Conservation (phyloP, 176 grass and related monocot species). For the Oryza officinalis region DNA sequence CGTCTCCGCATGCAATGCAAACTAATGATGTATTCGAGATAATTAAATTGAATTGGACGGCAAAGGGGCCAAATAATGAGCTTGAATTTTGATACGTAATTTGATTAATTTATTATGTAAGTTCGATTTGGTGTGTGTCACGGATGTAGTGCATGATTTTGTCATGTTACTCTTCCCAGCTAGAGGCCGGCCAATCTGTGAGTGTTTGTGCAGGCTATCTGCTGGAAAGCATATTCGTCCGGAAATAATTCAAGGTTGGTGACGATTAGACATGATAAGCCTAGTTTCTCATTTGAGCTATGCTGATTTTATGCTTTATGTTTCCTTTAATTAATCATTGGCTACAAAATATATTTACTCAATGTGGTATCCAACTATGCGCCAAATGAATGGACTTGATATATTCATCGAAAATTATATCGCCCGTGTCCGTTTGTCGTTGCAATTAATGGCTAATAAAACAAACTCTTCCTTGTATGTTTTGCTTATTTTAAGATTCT, state of each 20-base stretch:
- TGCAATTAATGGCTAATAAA: no score
- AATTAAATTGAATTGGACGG: not conserved
- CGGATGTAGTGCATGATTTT: not conserved
- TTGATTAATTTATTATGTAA: not conserved
- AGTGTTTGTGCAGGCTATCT: not conserved
- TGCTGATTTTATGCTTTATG: no score
- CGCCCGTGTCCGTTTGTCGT: no score
- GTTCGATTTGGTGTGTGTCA: not conserved
- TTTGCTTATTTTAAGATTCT: no score
- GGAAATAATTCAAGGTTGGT: not conserved
- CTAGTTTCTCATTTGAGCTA: no score
- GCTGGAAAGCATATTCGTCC: not conserved
- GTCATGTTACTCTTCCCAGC: not conserved
- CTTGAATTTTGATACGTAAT: not conserved
- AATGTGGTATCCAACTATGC: no score
- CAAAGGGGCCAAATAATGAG: not conserved
- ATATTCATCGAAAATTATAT: no score
- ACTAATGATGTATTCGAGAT: not conserved
- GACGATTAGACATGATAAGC: not conserved
- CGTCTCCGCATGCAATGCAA: not conserved
- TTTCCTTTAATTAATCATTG: no score
- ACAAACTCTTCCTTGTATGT: no score
- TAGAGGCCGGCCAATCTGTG: not conserved
- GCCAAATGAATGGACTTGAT: no score
- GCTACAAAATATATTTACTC: no score